Conservation (phyloP, 2,329 filamentous ascomycete genomes). For the Monilinia fructicola region DNA sequence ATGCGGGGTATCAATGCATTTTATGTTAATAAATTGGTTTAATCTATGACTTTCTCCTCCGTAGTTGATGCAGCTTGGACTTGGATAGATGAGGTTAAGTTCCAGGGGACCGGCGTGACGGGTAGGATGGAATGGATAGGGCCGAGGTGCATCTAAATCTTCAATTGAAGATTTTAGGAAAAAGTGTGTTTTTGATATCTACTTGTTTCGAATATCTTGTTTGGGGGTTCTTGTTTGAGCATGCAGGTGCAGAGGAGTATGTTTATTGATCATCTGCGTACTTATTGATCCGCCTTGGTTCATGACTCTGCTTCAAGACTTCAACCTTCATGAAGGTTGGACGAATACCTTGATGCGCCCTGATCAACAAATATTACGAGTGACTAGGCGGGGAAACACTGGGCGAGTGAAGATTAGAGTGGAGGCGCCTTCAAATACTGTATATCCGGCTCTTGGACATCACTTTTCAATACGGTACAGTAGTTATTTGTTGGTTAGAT, state of each 20-base stretch:
- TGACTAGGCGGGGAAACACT: neutral
- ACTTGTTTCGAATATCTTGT: too few relatives aligned
- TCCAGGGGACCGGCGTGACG: neutral
- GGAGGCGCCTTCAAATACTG: neutral
- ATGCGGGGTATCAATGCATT: neutral
- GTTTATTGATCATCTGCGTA: too few relatives aligned
- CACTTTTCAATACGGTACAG: neutral
- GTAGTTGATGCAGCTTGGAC: neutral
- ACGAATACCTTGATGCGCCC: neutral
- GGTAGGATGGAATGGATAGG: neutral
- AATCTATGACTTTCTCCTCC: too few relatives aligned
- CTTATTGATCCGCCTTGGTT: too few relatives aligned
- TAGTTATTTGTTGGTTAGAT: neutral
- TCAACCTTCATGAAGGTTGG: too few relatives aligned
- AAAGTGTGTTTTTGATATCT: neutral
- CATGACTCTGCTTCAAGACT: too few relatives aligned
- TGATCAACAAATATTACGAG: neutral
- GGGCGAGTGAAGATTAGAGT: neutral
- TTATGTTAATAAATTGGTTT: too few relatives aligned
- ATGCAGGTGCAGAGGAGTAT: too few relatives aligned
- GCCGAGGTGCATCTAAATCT: slow-evolving; percentile 18
- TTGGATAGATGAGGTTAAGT: slow-evolving; percentile 15
- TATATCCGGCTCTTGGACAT: neutral
- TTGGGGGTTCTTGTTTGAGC: too few relatives aligned
- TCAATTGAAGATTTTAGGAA: neutral